Base-by-base conservation (phyloP, 129 eudicot genomes). In the Lactuca sativa region DNA sequence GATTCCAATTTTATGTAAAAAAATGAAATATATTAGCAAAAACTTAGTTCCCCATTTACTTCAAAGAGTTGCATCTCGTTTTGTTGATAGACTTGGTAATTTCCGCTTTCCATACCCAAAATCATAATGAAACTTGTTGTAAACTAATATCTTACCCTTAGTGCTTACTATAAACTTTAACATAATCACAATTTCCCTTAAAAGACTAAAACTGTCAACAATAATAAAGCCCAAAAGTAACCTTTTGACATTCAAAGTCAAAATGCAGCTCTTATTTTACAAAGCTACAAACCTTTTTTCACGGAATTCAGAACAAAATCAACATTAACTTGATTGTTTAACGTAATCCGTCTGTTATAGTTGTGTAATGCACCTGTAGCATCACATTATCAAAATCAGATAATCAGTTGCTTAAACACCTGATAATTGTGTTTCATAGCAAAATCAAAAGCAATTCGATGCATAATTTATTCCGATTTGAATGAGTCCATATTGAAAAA, bases 221-320 rank as follows among this genome's bases (percentile, higher is more conserved):
- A 52, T 13, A 17, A 9, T 31, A 51, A 5, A 14, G 9, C 44
- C 64, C 74, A 37, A 18, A 69, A 55, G 15, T 34, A 34, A 34
- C 15, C 10, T 32, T 67, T 67, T n/a, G 30, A 67, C 38, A 31
- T 15, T 67, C 32, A 25, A 67, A 41, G 37, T 58, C 74, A 77
- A 77, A 40, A 64, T 63, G 62, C 72, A 71, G 67, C 61, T 43
- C 11, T n/a, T 30, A 69, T 53, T 60, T 69, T 56, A 11, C 37
- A 33, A 36, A 49, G 31, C 11, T 53, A 54, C 40, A 40, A 38
- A 93, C 99, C 99, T 87, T 93, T 90, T 43, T 85, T 93, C 2
- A 88, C 95, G 62, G 95, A 90, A 77, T 72, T 82, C 62, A 93
- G 89, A 52, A 93, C 97, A 80, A 49, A 82, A 82, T 93, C 99